Evolutionary conservation across 2,329 filamentous ascomycete species (phyloP), one percentile per base, ranked within the genome.

Genomic region (Colletotrichum plurivorum): DNA sequence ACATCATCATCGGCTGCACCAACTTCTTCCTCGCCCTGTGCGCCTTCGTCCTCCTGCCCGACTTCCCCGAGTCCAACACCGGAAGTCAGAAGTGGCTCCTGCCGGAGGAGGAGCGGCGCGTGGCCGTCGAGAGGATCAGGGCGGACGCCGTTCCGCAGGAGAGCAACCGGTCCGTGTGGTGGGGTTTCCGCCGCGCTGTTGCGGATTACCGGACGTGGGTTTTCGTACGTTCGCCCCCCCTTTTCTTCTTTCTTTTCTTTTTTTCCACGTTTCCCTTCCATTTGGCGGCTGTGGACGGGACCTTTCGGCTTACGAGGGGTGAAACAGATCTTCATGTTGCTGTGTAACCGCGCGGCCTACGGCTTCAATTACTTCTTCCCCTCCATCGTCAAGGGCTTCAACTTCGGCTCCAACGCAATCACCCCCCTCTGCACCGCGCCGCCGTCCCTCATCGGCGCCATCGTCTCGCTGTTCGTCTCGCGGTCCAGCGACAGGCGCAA

Each of bases 1-100:
- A 95, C 77, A 93, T 98, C 76, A 80, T 95, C 12, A 92, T 94
- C 78, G 93, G 93, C 9, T 73, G n/a, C 36, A 67, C 63, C 18
- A 71, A 68, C 43, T 53, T 73, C 25, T 49, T 69, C 16, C 46
- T 62, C 3, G 67, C 67, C 1, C 25, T 57, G 4, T 51, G 9
- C 22, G 67, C 63, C 43, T 8, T 70, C 18, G 64, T 66, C 52
- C 22, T 71, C 18, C 45, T 73, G 4, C 71, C 71, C 15, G 67
- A 72, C 58, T 75, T 78, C 46, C 82, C 82, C 0, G 51, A 53
- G n/a, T 53, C 51, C 2, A 39, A 9, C 13, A 53, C 51, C 3
- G 72, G 70, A 78, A 1, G 79, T 74, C 4, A 82, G 80, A 1
- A 63, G 71, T 9, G 80, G 79, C 76, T 64, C 8, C 27, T 82